Evolutionary conservation across 2,329 filamentous ascomycete genomes (phyloP), one percentile per base, ranked within the genome.

Genomic region (Pseudogymnoascus sp.): DNA sequence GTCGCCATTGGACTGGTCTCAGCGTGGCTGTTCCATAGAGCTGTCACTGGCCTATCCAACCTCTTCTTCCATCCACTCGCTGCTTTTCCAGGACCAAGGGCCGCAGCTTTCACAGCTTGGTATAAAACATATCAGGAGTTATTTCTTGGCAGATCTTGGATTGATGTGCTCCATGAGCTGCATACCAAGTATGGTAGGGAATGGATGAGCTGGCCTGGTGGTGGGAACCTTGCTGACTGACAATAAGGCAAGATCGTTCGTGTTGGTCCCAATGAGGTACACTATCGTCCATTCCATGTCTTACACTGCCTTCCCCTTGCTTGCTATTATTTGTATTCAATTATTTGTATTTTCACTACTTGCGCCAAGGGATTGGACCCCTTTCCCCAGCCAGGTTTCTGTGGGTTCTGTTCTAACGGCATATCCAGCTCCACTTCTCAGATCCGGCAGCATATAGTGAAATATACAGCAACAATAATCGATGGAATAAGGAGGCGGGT

Each of bases 361-460:
- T 4, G 45, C 45, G 45, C 45, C 45, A 55, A 33, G 45, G 19
- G n/a, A 33, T 55, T 33, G n/a, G 45, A 33, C n/a, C 45, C 45
- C n/a, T 33, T 55, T 30, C 45, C 45, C 45, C 45, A 19, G 42
- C 28, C 42, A 16, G 8, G 45, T 19, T n/a, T 28, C 25, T 28
- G 45, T 33, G 25, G 45, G 45, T 55, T 19, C 45, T 30, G 25
- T 55, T 30, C 45, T 55, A 61, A 61, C 38, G 45, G 28, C 11
- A 6, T 23, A 11, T 16, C 38, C 62, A 78, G 74, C 73, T 79
- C 33, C 76, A 79, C 64, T 79, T 79, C 68, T 72, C 72, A 8
- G 70, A 73, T 16, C 77, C 77, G 1, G 59, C 72, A 7, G 75
- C 74, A 23, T 79, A 78, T 65, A 69, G 75, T 64, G 75, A 76